These are phyloP conservation scores for Leptographium procerum DNA, from an alignment of 2,329 filamentous ascomycete species.

Conservation along the genomic window DNA sequence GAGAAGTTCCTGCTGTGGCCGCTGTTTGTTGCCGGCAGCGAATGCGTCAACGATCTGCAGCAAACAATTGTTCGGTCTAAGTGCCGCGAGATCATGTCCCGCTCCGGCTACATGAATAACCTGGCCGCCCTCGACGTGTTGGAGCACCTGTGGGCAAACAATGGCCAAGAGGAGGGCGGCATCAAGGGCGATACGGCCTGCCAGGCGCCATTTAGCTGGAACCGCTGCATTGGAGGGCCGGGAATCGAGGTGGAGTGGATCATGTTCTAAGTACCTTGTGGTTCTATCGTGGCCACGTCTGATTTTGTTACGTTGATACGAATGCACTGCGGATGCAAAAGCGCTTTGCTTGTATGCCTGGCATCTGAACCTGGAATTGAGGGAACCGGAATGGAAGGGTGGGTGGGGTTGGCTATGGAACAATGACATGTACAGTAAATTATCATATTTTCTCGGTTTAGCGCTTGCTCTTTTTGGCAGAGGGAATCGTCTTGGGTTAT, in stretches of 20 bases:
- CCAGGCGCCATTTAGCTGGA: slow-evolving; percentile 46
- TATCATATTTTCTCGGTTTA: not conserved
- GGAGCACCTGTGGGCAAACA: slow-evolving; percentile 63
- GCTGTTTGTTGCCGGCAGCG: slow-evolving; percentile 78
- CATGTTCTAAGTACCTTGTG: slow-evolving; percentile 37
- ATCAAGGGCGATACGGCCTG: slow-evolving; percentile 27
- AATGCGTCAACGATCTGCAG: slow-evolving; percentile 73
- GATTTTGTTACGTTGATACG: not conserved
- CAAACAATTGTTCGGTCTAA: slow-evolving; percentile 68
- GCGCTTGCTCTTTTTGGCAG: not conserved
- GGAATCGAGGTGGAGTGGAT: slow-evolving; percentile 54
- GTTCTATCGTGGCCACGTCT: not conserved
- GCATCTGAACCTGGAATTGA: not conserved
- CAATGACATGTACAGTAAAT: not conserved
- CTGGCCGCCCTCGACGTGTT: slow-evolving; percentile 74
- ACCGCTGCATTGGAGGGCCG: slow-evolving; percentile 42
- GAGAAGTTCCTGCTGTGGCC: slow-evolving; percentile 93
- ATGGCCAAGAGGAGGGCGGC: slow-evolving; percentile 25
- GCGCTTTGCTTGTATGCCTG: not conserved
- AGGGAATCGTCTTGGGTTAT: not conserved
- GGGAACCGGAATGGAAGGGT: no score
- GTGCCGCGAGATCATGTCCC: slow-evolving; percentile 75
- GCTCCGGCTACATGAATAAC: slow-evolving; percentile 91
- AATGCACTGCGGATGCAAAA: not conserved
- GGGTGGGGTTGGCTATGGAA: no score